Percentiles rank a stretch among this genome's conserved stretches.
Conservation (phyloP, 768 basidiomycete species). For the Pleurotus cornucopiae region DNA sequence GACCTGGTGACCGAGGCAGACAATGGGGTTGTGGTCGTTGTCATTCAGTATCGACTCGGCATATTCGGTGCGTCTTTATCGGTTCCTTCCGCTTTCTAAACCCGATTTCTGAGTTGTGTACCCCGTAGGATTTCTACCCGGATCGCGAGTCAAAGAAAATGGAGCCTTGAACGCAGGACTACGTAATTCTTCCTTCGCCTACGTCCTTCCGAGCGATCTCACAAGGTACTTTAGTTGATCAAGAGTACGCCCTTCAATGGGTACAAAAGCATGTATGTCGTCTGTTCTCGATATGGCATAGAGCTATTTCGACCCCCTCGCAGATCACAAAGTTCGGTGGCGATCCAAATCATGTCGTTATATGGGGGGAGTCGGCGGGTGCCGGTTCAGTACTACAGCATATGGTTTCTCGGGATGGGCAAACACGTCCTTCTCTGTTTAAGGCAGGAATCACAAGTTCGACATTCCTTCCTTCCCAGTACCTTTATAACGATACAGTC, state of each 20-base stretch:
- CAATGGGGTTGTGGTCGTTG: background rate
- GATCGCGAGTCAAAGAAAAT: background rate
- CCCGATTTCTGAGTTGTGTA: background rate
- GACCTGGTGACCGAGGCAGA: background rate
- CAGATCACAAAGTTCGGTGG: slow-evolving; percentile 53
- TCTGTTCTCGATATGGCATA: too few relatives aligned
- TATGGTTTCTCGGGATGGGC: slow-evolving; percentile 25
- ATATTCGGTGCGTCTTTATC: background rate
- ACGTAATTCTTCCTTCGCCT: background rate
- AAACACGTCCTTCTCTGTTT: slow-evolving; percentile 26
- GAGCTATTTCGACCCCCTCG: background rate
- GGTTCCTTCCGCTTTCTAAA: background rate
- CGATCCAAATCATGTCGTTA: slow-evolving; percentile 41
- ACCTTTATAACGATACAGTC: slow-evolving; percentile 20
- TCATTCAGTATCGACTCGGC: slow-evolving; percentile 8
- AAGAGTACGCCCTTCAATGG: slow-evolving; percentile 31
- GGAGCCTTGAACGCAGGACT: slow-evolving; percentile 4
- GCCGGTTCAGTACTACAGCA: slow-evolving; percentile 30
- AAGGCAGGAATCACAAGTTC: slow-evolving; percentile 25
- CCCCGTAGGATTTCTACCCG: slow-evolving; percentile 3
- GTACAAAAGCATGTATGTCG: slow-evolving; percentile 36
- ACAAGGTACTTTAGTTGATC: slow-evolving; percentile 9
- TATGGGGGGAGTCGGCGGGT: slow-evolving; percentile 32
- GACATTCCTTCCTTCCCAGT: slow-evolving; percentile 23
- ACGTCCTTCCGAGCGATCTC: slow-evolving; percentile 8